Conservation (phyloP, 352 stramenopile species). For the Pythium periplocum region DNA sequence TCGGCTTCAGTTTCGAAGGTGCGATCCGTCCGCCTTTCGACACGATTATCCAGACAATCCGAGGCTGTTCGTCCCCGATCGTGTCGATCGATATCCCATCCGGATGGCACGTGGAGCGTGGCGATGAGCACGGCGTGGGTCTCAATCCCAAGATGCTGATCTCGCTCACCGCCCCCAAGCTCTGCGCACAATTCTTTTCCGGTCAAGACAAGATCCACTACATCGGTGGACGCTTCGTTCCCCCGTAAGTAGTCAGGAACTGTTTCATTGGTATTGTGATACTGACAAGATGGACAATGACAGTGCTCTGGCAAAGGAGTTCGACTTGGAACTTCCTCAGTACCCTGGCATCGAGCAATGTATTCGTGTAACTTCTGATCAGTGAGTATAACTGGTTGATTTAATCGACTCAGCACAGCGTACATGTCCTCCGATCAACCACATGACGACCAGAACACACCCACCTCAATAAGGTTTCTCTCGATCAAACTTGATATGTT, state of each 20-base stretch:
- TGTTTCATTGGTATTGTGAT: neutral
- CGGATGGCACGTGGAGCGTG: conserved; percentile 95
- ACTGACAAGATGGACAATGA: neutral
- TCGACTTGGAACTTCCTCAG: conserved; percentile 53
- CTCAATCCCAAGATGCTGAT: conserved; percentile 93
- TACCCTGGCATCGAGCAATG: conserved; percentile 63
- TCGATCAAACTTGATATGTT: too few species aligned
- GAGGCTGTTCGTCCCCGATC: conserved; percentile 67
- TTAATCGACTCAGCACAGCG: too few species aligned
- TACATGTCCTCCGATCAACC: too few species aligned
- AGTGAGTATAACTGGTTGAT: too few species aligned
- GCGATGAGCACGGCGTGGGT: conserved; percentile 66
- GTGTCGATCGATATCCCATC: conserved; percentile 98
- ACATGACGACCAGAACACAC: too few species aligned
- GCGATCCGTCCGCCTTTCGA: conserved; percentile 89
- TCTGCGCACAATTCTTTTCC: conserved; percentile 85
- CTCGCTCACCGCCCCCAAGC: conserved; percentile 97
- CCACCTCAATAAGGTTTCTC: too few species aligned
- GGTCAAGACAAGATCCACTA: conserved; percentile 88
- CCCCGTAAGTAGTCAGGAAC: conserved; percentile 49
- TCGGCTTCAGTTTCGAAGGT: conserved; percentile 97
- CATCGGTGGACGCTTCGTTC: conserved; percentile 94
- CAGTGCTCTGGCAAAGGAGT: conserved; percentile 52
- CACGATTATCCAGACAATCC: conserved; percentile 71
- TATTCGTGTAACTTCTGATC: conserved; percentile 28